Percentiles rank a stretch among this genome's conserved stretches.
phyloP scores from a whole-genome alignment of 2,329 filamentous ascomycete genomes.

The Botrytis squamosa region DNA sequence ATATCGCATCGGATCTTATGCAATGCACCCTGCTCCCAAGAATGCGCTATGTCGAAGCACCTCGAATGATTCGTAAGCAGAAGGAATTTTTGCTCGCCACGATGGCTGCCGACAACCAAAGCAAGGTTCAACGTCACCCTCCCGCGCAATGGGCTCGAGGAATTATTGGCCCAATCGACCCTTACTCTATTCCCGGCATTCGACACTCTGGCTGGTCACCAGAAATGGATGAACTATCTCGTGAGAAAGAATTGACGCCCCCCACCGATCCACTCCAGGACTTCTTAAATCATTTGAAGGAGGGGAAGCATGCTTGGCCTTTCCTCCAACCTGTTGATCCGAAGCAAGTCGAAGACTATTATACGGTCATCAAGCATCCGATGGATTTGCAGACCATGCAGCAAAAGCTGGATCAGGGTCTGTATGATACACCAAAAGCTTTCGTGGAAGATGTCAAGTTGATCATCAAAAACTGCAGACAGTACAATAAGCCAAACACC shows the following conservation, averaged over 20 bases:
- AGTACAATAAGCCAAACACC: neutral
- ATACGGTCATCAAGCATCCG: neutral
- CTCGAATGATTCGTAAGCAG: constrained; percentile 10
- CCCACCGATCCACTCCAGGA: neutral
- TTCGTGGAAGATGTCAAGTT: constrained; percentile 12
- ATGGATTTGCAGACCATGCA: constrained; percentile 8
- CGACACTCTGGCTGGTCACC: neutral
- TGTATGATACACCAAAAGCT: neutral
- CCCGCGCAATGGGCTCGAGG: neutral
- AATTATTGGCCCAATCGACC: neutral
- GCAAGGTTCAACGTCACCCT: neutral
- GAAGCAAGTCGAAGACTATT: neutral
- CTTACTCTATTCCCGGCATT: neutral
- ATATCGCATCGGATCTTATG: neutral
- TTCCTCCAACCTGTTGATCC: neutral
- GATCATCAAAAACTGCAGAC: constrained; percentile 9
- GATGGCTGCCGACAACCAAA: neutral
- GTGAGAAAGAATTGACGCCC: neutral
- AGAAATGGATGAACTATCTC: neutral
- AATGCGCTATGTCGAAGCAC: constrained; percentile 2
- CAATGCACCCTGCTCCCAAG: constrained; percentile 1
- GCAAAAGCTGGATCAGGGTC: neutral
- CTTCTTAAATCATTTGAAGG: neutral
- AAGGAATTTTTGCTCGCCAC: neutral
- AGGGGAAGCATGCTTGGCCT: neutral